Base-by-base conservation (phyloP, 1,139 yeast species). In the Nadsonia commutata region DNA sequence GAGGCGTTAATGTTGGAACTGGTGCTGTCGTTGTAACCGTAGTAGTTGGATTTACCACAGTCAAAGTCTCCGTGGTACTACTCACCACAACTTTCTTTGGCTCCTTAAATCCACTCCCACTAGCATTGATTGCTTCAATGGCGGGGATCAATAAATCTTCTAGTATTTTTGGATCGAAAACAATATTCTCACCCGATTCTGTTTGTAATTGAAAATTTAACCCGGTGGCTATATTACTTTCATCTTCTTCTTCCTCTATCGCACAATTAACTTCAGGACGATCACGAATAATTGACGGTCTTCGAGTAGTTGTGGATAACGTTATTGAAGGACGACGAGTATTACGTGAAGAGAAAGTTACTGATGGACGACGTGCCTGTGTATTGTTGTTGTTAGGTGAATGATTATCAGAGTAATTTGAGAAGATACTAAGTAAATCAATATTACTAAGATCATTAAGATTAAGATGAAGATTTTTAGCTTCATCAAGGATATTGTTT, bases 1-100 rank as follows among this genome's bases (percentile, higher is more conserved):
- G n/a, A n/a, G n/a, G n/a, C 20, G 33, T 39, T 36, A 40, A 33
- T 38, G 53, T 19, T n/a, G n/a, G n/a, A n/a, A n/a, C n/a, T n/a
- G n/a, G n/a, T n/a, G n/a, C n/a, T 38, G 42, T 13, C 19, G 43
- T 38, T 31, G 48, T 39, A 16, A 43, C 38, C 42, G 48, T 50
- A 52, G 44, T 50, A 36, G 45, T 45, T 52, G 52, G 43, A 39
- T 42, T 50, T 49, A 45, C 51, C 51, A 31, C 43, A 40, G 42
- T 49, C 48, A 42, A 48, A 51, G 45, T 47, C 51, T 55, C 37
- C 52, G 57, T 17, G 53, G 23, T 21, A 6, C 9, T 21, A 9
- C 6, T 9, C 6, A 9, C 6, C 6, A 21, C 23, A 9, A 9
- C 13, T 27, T 27, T 27, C 9, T 13, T 8, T 13, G 8, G 8